phyloP scores from a whole-genome alignment of 73 alveolate genomes.

The Paramecium pentaurelia region DNA sequence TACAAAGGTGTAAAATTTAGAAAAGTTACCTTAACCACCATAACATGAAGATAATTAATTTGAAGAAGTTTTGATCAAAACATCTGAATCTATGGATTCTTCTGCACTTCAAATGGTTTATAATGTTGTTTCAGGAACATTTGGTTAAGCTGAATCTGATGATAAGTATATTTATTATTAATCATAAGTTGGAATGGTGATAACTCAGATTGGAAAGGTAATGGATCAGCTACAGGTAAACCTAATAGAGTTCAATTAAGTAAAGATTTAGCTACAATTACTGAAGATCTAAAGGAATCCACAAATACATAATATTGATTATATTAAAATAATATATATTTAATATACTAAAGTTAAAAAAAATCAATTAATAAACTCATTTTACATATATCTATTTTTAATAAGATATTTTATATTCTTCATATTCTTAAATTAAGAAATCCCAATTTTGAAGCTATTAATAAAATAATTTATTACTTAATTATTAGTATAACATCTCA shows the following conservation, averaged over 20 bases:
- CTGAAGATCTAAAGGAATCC: slow-evolving; percentile 35
- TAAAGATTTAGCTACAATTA: slow-evolving; percentile 19
- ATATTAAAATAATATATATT: not conserved
- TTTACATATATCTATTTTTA: not conserved
- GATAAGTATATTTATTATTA: not conserved
- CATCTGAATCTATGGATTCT: not conserved
- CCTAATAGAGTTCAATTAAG: not conserved
- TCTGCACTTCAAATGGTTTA: not conserved
- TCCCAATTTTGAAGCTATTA: not conserved
- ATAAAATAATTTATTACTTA: not conserved
- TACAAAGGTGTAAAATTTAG: not conserved
- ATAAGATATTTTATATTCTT: not conserved
- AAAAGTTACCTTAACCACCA: not conserved
- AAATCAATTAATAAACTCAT: not conserved
- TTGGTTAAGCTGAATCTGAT: not conserved
- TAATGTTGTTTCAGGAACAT: not conserved
- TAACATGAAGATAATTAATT: not conserved
- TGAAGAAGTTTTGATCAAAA: not conserved
- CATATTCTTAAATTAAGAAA: not conserved
- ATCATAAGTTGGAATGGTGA: slow-evolving; percentile 35
- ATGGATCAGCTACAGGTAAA: not conserved
- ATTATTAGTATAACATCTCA: not conserved
- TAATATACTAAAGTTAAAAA: not conserved
- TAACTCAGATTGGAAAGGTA: slow-evolving; percentile 7
- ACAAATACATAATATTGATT: slow-evolving; percentile 44